Evolutionary conservation across 805 yeast species (phyloP).

Genomic region (Priceomyces medius): DNA sequence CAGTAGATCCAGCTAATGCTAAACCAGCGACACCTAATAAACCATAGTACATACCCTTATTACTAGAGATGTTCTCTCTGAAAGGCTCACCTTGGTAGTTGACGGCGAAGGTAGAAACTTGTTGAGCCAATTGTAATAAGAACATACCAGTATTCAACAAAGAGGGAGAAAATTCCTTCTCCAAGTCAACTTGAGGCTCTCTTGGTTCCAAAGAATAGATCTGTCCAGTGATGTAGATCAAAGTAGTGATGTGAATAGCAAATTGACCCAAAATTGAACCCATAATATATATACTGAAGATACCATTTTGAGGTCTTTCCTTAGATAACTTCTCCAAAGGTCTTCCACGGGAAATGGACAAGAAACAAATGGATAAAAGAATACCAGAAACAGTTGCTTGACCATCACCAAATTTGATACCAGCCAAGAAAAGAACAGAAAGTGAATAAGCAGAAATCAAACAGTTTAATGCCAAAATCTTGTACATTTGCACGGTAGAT

Average conservation of each 20-base stretch:
- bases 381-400: slow-evolving; percentile 98
- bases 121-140: slow-evolving; percentile 90
- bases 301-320: slow-evolving; percentile 96
- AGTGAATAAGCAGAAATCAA: slow-evolving; percentile 94
- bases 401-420: slow-evolving; percentile 96
- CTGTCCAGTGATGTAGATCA: slow-evolving; percentile 79
- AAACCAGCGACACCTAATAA: slow-evolving; percentile 85
- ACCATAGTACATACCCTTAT: slow-evolving; percentile 97
- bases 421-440: slow-evolving; percentile 91
- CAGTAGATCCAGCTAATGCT: slow-evolving; percentile 90
- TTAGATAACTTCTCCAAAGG: slow-evolving; percentile 85
- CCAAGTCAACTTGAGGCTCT: slow-evolving; percentile 85
- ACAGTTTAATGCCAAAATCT: slow-evolving; percentile 94
- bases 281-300: slow-evolving; percentile 93
- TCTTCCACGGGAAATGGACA: slow-evolving; percentile 90
- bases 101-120: slow-evolving; percentile 95
- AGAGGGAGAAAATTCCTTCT: slow-evolving; percentile 84
- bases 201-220: slow-evolving; percentile 90
- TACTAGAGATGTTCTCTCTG: slow-evolving; percentile 84
- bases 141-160: slow-evolving; percentile 94
- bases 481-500: slow-evolving; percentile 98
- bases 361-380: slow-evolving; percentile 87
- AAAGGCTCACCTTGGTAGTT: slow-evolving; percentile 97
- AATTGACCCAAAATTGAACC: slow-evolving; percentile 97
- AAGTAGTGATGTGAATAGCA: slow-evolving; percentile 82